Percentiles rank a stretch among this genome's conserved stretches.
phyloP scores from a whole-genome alignment of 2,329 filamentous ascomycete species.

The Leptographium radiaticola region DNA sequence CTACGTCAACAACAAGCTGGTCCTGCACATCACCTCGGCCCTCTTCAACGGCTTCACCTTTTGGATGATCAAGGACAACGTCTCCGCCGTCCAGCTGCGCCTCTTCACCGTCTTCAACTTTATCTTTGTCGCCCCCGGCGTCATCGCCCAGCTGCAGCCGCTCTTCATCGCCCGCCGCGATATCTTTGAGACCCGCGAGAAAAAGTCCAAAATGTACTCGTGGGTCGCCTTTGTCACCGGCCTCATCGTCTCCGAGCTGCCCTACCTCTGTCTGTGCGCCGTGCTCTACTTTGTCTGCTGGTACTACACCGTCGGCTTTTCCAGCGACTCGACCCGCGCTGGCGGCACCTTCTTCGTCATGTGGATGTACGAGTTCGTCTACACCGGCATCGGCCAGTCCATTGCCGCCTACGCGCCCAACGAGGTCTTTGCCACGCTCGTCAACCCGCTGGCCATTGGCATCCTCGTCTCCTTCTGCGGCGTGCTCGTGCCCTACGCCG shows the following conservation, averaged over 20 bases:
- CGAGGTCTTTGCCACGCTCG: conserved; percentile 42
- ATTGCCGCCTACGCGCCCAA: conserved; percentile 49
- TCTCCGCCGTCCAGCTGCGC: conserved; percentile 48
- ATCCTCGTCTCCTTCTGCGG: conserved; percentile 59
- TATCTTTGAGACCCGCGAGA: conserved; percentile 57
- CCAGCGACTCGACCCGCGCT: conserved; percentile 40
- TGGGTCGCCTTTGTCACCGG: conserved; percentile 56
- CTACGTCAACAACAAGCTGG: conserved; percentile 57
- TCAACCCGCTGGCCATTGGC: conserved; percentile 43
- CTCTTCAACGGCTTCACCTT: conserved; percentile 51
- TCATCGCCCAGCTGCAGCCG: conserved; percentile 55
- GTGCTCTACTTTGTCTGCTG: conserved; percentile 47
- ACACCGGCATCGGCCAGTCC: conserved; percentile 48
- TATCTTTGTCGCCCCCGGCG: conserved; percentile 52
- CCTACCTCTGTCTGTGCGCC: conserved; percentile 27
- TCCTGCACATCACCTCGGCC: conserved; percentile 37
- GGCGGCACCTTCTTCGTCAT: conserved; percentile 41
- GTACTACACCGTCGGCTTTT: conserved; percentile 24
- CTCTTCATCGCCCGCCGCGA: conserved; percentile 55
- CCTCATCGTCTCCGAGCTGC: conserved; percentile 56
- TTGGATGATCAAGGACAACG: conserved; percentile 33
- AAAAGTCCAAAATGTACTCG: conserved; percentile 54
- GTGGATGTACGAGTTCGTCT: conserved; percentile 46
- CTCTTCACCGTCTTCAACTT: conserved; percentile 61
- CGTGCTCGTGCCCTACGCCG: conserved; percentile 53